Base-by-base conservation (phyloP, 176 grass and related monocot species). In the Otatea glauca region DNA sequence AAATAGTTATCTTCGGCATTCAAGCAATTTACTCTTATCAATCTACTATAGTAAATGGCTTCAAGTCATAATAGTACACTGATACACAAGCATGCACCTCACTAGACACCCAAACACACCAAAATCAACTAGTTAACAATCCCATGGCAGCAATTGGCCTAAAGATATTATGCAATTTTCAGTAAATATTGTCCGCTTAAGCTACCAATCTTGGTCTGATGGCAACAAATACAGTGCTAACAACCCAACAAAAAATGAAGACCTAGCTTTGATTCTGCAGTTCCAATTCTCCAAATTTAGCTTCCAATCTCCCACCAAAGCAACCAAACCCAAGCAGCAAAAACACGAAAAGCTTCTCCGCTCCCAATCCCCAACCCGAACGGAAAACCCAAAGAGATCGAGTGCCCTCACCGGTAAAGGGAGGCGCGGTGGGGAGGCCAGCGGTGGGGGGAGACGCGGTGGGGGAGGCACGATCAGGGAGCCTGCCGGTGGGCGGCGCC, bases 391-490 rank as follows among this genome's bases (percentile, higher is more conserved):
- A 79, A 87, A 35, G 75, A 89, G 76, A 88, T 84, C 86, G 55
- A 85, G 56, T 42, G 68, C 84, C 87, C 87, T 92, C 67, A 97
- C 94, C 94, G 25, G 94, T n/a, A n/a, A n/a, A n/a, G n/a, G n/a
- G n/a, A n/a, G n/a, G n/a, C n/a, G n/a, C n/a, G n/a, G n/a, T n/a
- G n/a, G n/a, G n/a, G n/a, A n/a, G n/a, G n/a, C n/a, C n/a, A n/a
- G n/a, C n/a, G n/a, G n/a, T n/a, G n/a, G n/a, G n/a, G n/a, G n/a
- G n/a, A n/a, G n/a, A n/a, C n/a, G n/a, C n/a, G n/a, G n/a, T n/a
- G n/a, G n/a, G n/a, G n/a, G n/a, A n/a, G n/a, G n/a, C n/a, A n/a
- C n/a, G n/a, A n/a, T n/a, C n/a, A n/a, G n/a, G n/a, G n/a, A n/a
- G n/a, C n/a, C n/a, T n/a, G n/a, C n/a, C n/a, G n/a, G n/a, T n/a